Evolutionary conservation across 2,329 filamentous ascomycete genomes (phyloP), one percentile per base, ranked within the genome.

Genomic region (Monosporascus sp.): DNA sequence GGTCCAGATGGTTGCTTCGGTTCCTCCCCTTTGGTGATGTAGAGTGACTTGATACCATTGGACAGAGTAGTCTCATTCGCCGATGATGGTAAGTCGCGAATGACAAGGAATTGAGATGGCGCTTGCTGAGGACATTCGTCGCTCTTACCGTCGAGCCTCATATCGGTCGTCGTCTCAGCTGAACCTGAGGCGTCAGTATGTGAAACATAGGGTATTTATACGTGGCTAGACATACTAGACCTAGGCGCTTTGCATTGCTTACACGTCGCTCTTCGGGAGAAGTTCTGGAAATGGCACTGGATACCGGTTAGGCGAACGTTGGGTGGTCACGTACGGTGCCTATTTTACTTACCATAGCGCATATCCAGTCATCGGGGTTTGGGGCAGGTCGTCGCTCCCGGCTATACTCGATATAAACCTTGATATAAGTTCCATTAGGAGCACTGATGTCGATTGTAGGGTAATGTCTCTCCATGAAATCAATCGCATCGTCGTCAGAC

Each of bases 41-140:
- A 89, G 4, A 95, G 77, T 60, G 89, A 90, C 61, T 84, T 82
- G 49, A 91, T 82, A 24, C 89, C 90, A 53, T 83, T 85, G 1
- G 86, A 86, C 9, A 95, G 76, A 48, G 88, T 74, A 52, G 88
- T 83, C 69, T 93, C 90, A 7, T 80, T 87, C 6, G 90, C 83
- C 16, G 86, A 85, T 1, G 81, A 72, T 34, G 90, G 84, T 7
- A 95, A 73, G 7, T 86, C 86, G 55, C 88, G 84, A 24, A 94
- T 76, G 5, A 94, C 82, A 20, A 94, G 73, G 59, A 92, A 91
- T 60, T 91, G 89, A 1, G 88, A 91, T 1, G 86, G 81, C 0
- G 79, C 70, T 53, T 85, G 70, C 50, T 75, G 72, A 47, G 72
- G 69, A 50, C 69, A 71, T 24, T 76, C 74, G 61, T 81, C 78